Evolutionary conservation across 2,329 filamentous ascomycete species (phyloP).

Genomic region (Nothomitra cinnamomea): DNA sequence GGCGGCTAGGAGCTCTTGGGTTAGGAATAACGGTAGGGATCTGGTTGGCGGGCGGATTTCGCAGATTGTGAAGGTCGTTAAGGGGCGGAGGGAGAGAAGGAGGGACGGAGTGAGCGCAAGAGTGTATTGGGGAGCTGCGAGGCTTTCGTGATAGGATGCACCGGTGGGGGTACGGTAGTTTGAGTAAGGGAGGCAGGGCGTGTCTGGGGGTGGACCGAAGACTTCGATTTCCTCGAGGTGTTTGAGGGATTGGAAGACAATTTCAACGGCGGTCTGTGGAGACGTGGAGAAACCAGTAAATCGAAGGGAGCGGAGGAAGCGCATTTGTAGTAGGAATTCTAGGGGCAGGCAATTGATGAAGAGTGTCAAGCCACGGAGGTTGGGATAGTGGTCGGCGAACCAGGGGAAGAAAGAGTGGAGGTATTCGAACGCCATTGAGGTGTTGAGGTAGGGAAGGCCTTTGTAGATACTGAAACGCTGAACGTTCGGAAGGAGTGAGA

Average conservation of each 20-base stretch:
- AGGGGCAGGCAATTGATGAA: constrained; percentile 4
- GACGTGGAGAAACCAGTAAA: constrained; percentile 6
- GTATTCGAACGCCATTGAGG: not conserved
- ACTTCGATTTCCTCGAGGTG: constrained; percentile 4
- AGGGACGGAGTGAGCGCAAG: constrained; percentile 1
- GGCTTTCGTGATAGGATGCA: too few species aligned
- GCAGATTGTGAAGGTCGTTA: constrained; percentile 5
- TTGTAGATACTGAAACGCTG: constrained; percentile 4
- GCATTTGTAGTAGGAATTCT: constrained; percentile 5
- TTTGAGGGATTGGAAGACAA: constrained; percentile 1
- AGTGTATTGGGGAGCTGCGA: not conserved
- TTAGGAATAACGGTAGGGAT: not conserved
- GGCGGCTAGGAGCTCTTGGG: not conserved
- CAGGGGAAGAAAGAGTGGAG: constrained; percentile 4
- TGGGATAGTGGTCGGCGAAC: constrained; percentile 3
- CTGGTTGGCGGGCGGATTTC: not conserved
- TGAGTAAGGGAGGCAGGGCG: not conserved
- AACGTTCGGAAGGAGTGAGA: constrained; percentile 3
- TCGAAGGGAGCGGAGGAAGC: constrained; percentile 2
- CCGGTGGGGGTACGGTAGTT: not conserved
- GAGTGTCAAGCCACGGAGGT: constrained; percentile 2
- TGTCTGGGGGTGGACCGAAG: constrained; percentile 4
- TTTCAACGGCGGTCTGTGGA: not conserved
- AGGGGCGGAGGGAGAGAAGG: not conserved
- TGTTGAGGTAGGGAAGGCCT: not conserved